These are phyloP conservation scores for Fusarium tjaetaba DNA, from an alignment of 2,329 filamentous ascomycete species.

Conservation along the genomic window DNA sequence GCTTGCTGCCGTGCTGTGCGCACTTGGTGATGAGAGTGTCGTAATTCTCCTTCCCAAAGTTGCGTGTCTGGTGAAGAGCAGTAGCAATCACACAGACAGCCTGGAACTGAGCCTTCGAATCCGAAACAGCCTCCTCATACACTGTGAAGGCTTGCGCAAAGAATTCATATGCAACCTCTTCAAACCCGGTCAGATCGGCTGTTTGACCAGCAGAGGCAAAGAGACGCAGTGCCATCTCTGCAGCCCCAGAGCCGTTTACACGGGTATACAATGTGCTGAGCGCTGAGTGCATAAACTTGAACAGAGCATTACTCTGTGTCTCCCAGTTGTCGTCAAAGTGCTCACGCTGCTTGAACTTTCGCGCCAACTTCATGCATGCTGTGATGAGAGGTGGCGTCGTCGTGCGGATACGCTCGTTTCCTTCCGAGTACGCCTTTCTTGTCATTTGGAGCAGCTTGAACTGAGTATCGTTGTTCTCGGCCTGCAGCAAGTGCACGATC, in stretches of 20 bases:
- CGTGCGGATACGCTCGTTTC: conserved; percentile 94
- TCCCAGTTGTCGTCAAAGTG: conserved; percentile 77
- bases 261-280: conserved; percentile 89
- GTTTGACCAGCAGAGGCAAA: conserved; percentile 94
- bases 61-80: conserved; percentile 85
- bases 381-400: conserved; percentile 94
- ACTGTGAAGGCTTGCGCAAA: conserved; percentile 98
- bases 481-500: conserved; percentile 87
- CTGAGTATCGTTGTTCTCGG: conserved; percentile 89
- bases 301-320: conserved; percentile 77
- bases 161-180: conserved; percentile 97
- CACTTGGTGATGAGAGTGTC: conserved; percentile 99
- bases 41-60: conserved; percentile 97
- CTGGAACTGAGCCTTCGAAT: conserved; percentile 97
- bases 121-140: conserved; percentile 95
- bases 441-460: conserved; percentile 92
- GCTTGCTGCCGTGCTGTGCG: conserved; percentile 93
- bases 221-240: conserved; percentile 87
- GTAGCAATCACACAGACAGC: conserved; percentile 94
- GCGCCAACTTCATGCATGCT: conserved; percentile 86
- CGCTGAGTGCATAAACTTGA: conserved; percentile 93
- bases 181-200: conserved; percentile 88
- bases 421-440: conserved; percentile 86
- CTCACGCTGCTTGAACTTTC: conserved; percentile 88
- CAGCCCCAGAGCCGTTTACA: conserved; percentile 78